Conservation (phyloP, 441 rosid genomes). For the Erodium texanum region DNA sequence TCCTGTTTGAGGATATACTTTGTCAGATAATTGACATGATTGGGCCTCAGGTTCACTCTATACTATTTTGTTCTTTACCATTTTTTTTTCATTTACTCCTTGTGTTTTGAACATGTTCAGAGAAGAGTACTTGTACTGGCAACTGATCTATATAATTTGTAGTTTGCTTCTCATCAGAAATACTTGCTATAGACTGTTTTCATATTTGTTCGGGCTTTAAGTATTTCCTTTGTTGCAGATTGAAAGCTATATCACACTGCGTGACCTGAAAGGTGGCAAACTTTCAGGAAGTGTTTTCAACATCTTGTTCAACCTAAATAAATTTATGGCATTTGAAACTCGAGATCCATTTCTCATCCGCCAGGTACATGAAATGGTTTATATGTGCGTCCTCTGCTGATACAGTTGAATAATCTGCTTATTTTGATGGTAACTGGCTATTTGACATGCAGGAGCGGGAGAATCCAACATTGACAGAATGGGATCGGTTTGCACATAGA, state of each 20-base stretch:
- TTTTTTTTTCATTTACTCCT: neutral
- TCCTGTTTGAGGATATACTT: constrained; percentile 47
- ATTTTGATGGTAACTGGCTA: neutral
- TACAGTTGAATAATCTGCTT: neutral
- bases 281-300: constrained; percentile 57
- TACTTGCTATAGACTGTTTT: neutral
- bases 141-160: too few species aligned
- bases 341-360: too few species aligned
- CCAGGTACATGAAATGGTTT: constrained; percentile 20
- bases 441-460: constrained; percentile 32
- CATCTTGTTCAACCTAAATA: constrained; percentile 54
- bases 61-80: neutral
- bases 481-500: too few species aligned
- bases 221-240: constrained; percentile 34
- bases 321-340: constrained; percentile 52
- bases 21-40: constrained; percentile 63
- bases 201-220: neutral
- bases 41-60: constrained; percentile 39
- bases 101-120: neutral
- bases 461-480: constrained; percentile 46
- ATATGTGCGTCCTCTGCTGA: constrained; percentile 1
- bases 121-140: neutral
- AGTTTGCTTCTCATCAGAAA: neutral
- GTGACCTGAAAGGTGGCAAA: constrained; percentile 45
- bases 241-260: constrained; percentile 44